Evolutionary conservation across 805 yeast genomes (phyloP), one percentile per base, ranked within the genome.

Genomic region (Pichia sporocuriosa): DNA sequence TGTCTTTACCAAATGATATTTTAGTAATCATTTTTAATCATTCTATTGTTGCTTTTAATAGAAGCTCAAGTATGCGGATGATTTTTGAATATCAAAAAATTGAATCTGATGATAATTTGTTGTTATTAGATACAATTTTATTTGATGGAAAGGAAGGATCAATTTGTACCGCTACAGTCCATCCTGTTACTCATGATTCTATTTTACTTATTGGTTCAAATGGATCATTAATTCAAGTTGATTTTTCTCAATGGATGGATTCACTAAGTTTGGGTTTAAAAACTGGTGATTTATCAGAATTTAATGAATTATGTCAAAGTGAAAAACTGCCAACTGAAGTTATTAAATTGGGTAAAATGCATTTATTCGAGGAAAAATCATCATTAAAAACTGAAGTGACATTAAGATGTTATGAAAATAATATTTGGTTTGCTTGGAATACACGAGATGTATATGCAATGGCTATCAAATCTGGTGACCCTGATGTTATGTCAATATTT

Each of bases 221-320:
- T 13, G 48, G 50, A 3, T 46, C 53, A 20, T 21, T 62, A 7
- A 30, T 62, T 6, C 54, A 48, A 24, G 35, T 61, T 16, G 65
- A 62, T 45, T 58, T 54, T 31, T 44, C 56, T 1, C 25, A 40
- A 21, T 62, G 66, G 67, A 49, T 53, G 37, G 19, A 38, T 6
- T 25, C 41, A 2, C 39, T 62, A 16, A 32, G 39, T 9, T 23
- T 32, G 2, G 44, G 55, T 5, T 37, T 58, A 7, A 30, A 27
- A 13, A 39, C 48, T 6, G 56, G 51, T 15, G 50, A 53, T 35
- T 37, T 54, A 9, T 37, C 39, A 1, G 43, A 36, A 5, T 54
- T 59, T 27, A 24, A 31, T 9, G 32, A 48, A 19, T 16, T 54
- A 15, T 38, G 44, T 20, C 29, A 51, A 20, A 32, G 34, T 12